phyloP scores from a whole-genome alignment of 164 flowering plant species.

The Buxus sempervirens region DNA sequence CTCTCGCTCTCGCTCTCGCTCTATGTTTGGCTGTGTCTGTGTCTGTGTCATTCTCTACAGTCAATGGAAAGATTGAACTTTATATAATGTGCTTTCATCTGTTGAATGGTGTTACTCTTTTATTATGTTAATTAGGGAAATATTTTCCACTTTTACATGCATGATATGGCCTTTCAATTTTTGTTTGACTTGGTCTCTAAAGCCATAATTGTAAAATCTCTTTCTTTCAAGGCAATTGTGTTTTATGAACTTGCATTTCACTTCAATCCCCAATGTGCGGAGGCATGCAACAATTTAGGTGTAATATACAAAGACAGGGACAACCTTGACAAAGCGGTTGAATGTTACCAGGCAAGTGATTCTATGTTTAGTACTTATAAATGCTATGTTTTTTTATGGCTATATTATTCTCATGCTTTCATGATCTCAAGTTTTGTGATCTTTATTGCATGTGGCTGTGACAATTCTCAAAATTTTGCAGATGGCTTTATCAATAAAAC shows the following conservation, averaged over 20 bases:
- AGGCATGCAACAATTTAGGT: conserved; percentile 99
- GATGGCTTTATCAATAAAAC: conserved; percentile 92
- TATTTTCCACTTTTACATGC: too few species aligned
- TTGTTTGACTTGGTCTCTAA: conserved; percentile 2
- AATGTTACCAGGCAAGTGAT: conserved; percentile 81
- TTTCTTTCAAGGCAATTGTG: conserved; percentile 76
- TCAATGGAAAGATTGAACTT: too few species aligned
- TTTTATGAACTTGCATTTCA: conserved; percentile 97
- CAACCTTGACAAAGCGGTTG: conserved; percentile 99
- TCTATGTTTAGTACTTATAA: neutral
- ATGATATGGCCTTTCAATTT: neutral
- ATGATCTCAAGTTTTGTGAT: neutral
- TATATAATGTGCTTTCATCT: too few species aligned
- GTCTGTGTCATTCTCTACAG: neutral
- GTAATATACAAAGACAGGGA: conserved; percentile 96
- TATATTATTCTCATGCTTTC: neutral
- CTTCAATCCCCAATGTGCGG: conserved; percentile 98
- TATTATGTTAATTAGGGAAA: too few species aligned
- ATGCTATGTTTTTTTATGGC: neutral
- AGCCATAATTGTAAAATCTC: conserved; percentile 12
- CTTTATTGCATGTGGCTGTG: conserved; percentile 2
- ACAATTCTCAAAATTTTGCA: conserved; percentile 27
- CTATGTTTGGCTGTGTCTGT: neutral
- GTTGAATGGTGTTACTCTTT: too few species aligned
- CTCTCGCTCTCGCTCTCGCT: neutral